Conservation (phyloP, 352 stramenopile species). For the Aphanomyces cochlioides region DNA sequence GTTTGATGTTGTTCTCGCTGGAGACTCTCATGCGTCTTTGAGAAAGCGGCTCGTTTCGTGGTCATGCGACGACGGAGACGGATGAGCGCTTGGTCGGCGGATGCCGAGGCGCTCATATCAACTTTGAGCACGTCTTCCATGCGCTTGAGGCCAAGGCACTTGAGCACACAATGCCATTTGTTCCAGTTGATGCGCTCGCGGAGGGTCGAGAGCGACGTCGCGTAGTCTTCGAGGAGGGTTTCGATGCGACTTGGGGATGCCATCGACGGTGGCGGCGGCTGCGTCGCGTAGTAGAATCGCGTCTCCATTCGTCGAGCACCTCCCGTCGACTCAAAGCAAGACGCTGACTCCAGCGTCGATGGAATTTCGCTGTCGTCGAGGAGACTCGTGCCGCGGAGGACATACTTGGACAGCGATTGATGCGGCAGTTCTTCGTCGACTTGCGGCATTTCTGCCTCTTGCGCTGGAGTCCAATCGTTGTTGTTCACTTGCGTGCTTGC, state of each 20-base stretch:
- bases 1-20: slow-evolving; percentile 6
- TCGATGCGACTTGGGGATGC: not conserved
- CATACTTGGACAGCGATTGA: slow-evolving; percentile 4
- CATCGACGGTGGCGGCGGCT: not conserved
- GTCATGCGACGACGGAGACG: slow-evolving; percentile 1
- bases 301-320: too few species aligned
- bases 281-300: too few species aligned
- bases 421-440: not conserved
- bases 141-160: slow-evolving; percentile 23
- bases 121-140: slow-evolving; percentile 28
- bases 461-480: not conserved
- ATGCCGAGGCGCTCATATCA: slow-evolving; percentile 16
- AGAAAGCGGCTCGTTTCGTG: slow-evolving; percentile 16
- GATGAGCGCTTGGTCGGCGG: slow-evolving; percentile 17
- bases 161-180: slow-evolving; percentile 28
- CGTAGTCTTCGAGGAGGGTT: slow-evolving; percentile 24
- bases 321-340: too few species aligned
- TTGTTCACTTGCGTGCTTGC: not conserved
- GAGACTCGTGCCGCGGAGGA: not conserved
- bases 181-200: slow-evolving; percentile 27
- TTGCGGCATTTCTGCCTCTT: not conserved
- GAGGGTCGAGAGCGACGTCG: slow-evolving; percentile 9
- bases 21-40: not conserved
- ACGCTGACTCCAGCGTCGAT: too few species aligned
- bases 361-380: too few species aligned